Conservation (phyloP, 108 stramenopile genomes). For the Cyclostephanos tholiformis region DNA sequence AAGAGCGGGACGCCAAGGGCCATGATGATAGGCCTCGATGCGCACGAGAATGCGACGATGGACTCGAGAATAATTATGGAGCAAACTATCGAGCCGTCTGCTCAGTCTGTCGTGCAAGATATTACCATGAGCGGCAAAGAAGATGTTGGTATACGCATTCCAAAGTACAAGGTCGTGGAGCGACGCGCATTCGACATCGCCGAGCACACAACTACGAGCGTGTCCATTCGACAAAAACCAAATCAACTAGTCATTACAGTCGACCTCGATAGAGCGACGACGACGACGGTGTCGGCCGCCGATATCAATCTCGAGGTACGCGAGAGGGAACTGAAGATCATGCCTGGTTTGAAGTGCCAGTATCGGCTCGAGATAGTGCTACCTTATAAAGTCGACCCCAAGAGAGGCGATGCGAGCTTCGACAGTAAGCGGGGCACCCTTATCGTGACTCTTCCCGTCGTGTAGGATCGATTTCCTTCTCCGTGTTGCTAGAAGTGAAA, state of each 20-base stretch:
- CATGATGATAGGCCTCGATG: constrained; percentile 18
- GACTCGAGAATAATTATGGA: neutral
- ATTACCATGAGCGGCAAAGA: neutral
- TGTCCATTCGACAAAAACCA: constrained; percentile 11
- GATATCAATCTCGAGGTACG: constrained; percentile 34
- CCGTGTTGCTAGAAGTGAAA: no score
- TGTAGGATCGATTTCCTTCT: neutral
- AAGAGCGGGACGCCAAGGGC: constrained; percentile 39
- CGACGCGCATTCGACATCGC: constrained; percentile 36
- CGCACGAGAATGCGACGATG: neutral
- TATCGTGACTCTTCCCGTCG: constrained; percentile 32
- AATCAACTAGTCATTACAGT: constrained; percentile 27
- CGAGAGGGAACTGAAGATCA: constrained; percentile 16
- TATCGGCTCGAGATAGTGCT: constrained; percentile 21
- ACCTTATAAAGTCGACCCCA: constrained; percentile 25
- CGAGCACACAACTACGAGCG: constrained; percentile 15
- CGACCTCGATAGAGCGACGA: constrained; percentile 17
- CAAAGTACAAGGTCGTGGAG: constrained; percentile 41
- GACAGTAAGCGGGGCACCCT: constrained; percentile 18
- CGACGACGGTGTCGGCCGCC: constrained; percentile 9
- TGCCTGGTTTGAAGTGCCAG: neutral
- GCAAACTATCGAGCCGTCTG: no score
- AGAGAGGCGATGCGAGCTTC: constrained; percentile 32
- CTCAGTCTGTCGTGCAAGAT: neutral
- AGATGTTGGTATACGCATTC: constrained; percentile 1